These are phyloP conservation scores for Fusarium anthophilum DNA, from an alignment of 2,329 filamentous ascomycete species.

Conservation along the genomic window DNA sequence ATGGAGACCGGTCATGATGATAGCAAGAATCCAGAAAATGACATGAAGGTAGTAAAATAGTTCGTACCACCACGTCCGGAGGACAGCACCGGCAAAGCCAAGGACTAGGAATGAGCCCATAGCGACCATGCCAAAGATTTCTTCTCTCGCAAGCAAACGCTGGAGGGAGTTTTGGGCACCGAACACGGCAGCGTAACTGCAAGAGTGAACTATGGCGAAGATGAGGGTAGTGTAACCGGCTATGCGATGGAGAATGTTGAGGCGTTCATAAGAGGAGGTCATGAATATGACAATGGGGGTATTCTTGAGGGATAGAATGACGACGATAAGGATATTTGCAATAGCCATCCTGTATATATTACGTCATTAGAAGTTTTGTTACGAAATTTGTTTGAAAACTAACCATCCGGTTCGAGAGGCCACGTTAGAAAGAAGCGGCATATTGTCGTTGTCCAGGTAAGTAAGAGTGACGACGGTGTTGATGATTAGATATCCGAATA, in stretches of 20 bases:
- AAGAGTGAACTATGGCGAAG: slow-evolving; percentile 57
- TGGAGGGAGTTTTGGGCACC: slow-evolving; percentile 37
- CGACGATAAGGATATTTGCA: slow-evolving; percentile 60
- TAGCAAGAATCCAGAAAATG: slow-evolving; percentile 56
- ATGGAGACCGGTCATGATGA: slow-evolving; percentile 62
- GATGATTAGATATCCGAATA: slow-evolving; percentile 45
- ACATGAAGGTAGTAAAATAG: slow-evolving; percentile 65
- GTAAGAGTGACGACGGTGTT: slow-evolving; percentile 49
- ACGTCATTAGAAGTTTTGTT: background rate
- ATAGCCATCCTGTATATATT: slow-evolving; percentile 49
- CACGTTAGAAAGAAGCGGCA: slow-evolving; percentile 47
- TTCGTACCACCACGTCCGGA: slow-evolving; percentile 63
- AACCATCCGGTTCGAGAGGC: slow-evolving; percentile 53
- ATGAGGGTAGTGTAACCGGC: slow-evolving; percentile 60
- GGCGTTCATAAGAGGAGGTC: slow-evolving; percentile 65
- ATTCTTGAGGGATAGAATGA: slow-evolving; percentile 67
- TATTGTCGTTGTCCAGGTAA: slow-evolving; percentile 45
- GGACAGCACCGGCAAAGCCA: slow-evolving; percentile 52
- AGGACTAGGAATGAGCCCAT: slow-evolving; percentile 57
- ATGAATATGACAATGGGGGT: slow-evolving; percentile 65
- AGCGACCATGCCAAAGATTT: slow-evolving; percentile 61
- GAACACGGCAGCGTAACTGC: slow-evolving; percentile 56
- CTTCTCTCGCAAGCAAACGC: slow-evolving; percentile 48
- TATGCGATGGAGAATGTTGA: slow-evolving; percentile 66
- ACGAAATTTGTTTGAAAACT: slow-evolving; percentile 4